phyloP scores from a whole-genome alignment of 345 rosid species.

The Citrus sp. region DNA sequence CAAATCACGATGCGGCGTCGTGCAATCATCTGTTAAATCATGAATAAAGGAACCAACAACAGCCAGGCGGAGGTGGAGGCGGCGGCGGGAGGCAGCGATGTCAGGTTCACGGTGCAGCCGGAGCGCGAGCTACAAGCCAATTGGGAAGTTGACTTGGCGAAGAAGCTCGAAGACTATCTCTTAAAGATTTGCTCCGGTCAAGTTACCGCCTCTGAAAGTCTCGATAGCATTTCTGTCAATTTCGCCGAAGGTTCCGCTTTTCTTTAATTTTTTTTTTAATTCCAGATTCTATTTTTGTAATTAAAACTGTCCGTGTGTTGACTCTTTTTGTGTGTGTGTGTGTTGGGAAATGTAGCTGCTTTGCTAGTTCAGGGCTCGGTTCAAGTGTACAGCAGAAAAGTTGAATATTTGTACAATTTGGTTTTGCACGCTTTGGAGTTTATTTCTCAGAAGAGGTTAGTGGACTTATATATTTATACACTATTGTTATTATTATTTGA shows the following conservation, averaged over 20 bases:
- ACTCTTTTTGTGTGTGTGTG: not conserved
- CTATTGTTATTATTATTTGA: too few relatives aligned
- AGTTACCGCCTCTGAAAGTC: conserved; percentile 48
- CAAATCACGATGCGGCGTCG: not conserved
- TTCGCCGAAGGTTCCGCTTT: conserved; percentile 82
- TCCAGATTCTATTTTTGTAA: not conserved
- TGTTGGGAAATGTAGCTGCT: conserved; percentile 68
- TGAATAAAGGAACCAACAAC: conserved; percentile 24
- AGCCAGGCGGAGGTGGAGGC: conserved; percentile 32
- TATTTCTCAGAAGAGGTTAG: conserved; percentile 78
- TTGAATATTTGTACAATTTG: conserved; percentile 87
- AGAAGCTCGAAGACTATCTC: conserved; percentile 84
- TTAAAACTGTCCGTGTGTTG: not conserved
- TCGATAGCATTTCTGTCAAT: conserved; percentile 45
- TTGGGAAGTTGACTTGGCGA: conserved; percentile 88
- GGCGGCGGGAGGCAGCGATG: conserved; percentile 23
- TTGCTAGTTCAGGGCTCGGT: conserved; percentile 95
- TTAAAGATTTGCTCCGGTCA: conserved; percentile 85
- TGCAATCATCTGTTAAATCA: not conserved
- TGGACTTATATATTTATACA: not conserved
- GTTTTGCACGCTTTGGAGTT: conserved; percentile 92
- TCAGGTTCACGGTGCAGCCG: conserved; percentile 66
- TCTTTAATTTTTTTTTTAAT: not conserved
- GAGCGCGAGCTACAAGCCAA: conserved; percentile 88
- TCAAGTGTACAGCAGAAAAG: conserved; percentile 96